phyloP scores from a whole-genome alignment of 768 basidiomycete genomes.

The Amanita rubescens region DNA sequence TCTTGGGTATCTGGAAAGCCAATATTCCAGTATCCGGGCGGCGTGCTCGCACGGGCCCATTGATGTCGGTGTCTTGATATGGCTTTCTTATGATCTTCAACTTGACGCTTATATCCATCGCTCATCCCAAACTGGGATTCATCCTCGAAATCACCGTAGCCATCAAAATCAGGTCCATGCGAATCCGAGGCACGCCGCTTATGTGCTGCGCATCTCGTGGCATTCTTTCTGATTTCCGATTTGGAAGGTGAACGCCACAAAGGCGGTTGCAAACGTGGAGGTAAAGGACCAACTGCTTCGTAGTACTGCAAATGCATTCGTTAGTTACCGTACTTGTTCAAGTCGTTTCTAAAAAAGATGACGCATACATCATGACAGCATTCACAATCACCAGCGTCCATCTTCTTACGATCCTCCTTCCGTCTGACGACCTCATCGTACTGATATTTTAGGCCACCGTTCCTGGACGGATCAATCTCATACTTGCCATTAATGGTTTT shows the following conservation, averaged over 20 bases:
- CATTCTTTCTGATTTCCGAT: conserved; percentile 9
- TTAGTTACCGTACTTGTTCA: too few species aligned
- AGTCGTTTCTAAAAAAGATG: background rate
- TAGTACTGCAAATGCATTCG: conserved; percentile 53
- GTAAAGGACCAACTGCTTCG: conserved; percentile 65
- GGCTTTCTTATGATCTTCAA: conserved; percentile 52
- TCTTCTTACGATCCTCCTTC: too few species aligned
- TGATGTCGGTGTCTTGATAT: conserved; percentile 69
- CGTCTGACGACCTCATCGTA: conserved; percentile 39
- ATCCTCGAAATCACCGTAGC: background rate
- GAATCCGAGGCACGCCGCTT: conserved; percentile 3
- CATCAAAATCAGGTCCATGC: background rate
- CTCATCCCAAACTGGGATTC: conserved; percentile 2
- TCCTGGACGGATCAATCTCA: conserved; percentile 57
- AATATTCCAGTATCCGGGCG: conserved; percentile 86
- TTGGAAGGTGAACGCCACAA: conserved; percentile 63
- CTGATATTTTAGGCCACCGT: conserved; percentile 58
- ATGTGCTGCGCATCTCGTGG: background rate
- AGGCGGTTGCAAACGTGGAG: conserved; percentile 55
- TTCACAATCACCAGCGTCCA: background rate
- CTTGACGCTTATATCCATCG: conserved; percentile 13
- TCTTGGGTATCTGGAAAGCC: conserved; percentile 87
- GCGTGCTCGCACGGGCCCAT: conserved; percentile 67
- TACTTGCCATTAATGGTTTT: conserved; percentile 57
- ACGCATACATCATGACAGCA: background rate